Evolutionary conservation across 257 asterid genomes (phyloP), one percentile per base, ranked within the genome.

Genomic region (Marsdenia floribunda): DNA sequence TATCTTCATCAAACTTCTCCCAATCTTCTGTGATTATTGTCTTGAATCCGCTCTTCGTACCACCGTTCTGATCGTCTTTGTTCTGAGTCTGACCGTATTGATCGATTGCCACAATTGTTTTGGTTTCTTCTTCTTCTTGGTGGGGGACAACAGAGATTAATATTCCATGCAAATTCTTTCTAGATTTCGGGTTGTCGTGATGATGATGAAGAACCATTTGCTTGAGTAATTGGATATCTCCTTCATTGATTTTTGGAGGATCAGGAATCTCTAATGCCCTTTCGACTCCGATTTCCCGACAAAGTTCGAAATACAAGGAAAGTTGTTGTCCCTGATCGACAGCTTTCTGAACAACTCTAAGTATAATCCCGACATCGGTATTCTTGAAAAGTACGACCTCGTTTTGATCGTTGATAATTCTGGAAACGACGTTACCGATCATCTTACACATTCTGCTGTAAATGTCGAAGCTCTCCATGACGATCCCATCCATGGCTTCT

Each of bases 381-480:
- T 52, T 55, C 57, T 82, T 89, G 1, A 83, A 83, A 7, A 87
- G 49, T 44, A 44, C 12, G 49, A 44, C 49, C 12, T 44, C 49
- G 13, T 44, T 44, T 44, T 7, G 12, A 11, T 44, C 89, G 0
- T 89, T 76, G 61, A 86, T 79, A 21, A 94, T 88, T 22, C 85
- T 82, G 54, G 85, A 47, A 60, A 94, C 74, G 54, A 88, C 86
- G 19, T 78, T 60, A 33, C 93, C 90, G 15, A 92, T 86, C 61
- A 96, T 92, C 5, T 84, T 75, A 71, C 97, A 89, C 16, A 94
- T 82, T 74, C 87, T 61, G 81, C 91, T 84, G 73, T 92, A 90
- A 1, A 89, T 64, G 18, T 94, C 96, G 80, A 80, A 88, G 7
- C 90, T 73, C 80, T 92, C 97, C 22, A 90, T 73, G 3, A 90